Evolutionary conservation across 805 yeast species (phyloP).

Genomic region (Debaryomyces prosopidis): DNA sequence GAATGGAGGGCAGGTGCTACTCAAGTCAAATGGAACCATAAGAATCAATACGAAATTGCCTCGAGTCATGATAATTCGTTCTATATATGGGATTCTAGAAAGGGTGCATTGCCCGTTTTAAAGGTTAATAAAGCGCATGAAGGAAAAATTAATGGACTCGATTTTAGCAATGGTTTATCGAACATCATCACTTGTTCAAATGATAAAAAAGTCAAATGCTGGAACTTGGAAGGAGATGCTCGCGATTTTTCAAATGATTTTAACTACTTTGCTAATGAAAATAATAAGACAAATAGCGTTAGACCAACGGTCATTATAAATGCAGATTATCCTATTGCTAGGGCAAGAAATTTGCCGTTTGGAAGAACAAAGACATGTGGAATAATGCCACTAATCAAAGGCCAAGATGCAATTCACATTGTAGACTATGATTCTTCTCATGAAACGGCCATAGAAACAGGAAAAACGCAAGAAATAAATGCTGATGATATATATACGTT

Average conservation of each 20-base stretch:
- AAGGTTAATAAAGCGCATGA: slow-evolving; percentile 66
- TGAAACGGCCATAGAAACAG: slow-evolving; percentile 21
- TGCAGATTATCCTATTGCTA: slow-evolving; percentile 83
- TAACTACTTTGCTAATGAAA: slow-evolving; percentile 18
- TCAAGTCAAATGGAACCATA: slow-evolving; percentile 90
- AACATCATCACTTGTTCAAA: slow-evolving; percentile 80
- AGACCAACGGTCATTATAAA: slow-evolving; percentile 59
- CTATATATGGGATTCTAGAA: slow-evolving; percentile 85
- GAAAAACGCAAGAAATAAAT: slow-evolving; percentile 24
- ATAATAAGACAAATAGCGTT: slow-evolving; percentile 1
- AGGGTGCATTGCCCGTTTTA: slow-evolving; percentile 73
- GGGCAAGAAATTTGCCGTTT: slow-evolving; percentile 87
- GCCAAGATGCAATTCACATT: slow-evolving; percentile 61
- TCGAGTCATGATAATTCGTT: slow-evolving; percentile 82
- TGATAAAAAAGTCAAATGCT: slow-evolving; percentile 76
- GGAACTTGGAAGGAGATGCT: slow-evolving; percentile 57
- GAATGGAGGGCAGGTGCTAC: slow-evolving; percentile 95
- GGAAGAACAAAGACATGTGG: slow-evolving; percentile 76
- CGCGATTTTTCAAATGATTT: slow-evolving; percentile 12
- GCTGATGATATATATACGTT: slow-evolving; percentile 49
- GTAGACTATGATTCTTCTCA: slow-evolving; percentile 47
- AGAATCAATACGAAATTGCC: slow-evolving; percentile 75
- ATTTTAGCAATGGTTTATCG: slow-evolving; percentile 65
- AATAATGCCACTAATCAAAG: slow-evolving; percentile 89
- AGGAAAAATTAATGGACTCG: slow-evolving; percentile 88